Evolutionary conservation across 2,329 filamentous ascomycete genomes (phyloP), one percentile per base, ranked within the genome.

Genomic region (Neofusicoccum sp.): DNA sequence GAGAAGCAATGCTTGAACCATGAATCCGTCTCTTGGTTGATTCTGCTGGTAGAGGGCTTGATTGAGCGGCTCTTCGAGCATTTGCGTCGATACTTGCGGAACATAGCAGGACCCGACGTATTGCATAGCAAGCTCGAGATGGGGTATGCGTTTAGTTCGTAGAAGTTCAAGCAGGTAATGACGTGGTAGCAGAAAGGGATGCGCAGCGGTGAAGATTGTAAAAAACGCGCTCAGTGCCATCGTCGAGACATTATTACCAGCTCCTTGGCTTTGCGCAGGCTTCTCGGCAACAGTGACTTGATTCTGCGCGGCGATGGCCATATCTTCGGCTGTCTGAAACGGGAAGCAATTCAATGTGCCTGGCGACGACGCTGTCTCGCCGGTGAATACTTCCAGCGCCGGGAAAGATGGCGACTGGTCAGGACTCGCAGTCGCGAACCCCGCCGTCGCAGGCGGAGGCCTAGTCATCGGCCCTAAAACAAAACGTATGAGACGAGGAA

Each of bases 1-100:
- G 3, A 97, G 80, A 48, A 96, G 77, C 72, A 95, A 82, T 3
- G 91, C 88, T 77, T 97, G 93, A 0, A 96, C 87, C 3, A 88
- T 79, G 71, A 87, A 91, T 0, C 72, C 73, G 60, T 78, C 75
- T 63, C 71, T 71, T 34, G 71, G 63, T 36, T 71, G 71, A 44
- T 69, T 71, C 16, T 71, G 71, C 48, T 68, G 73, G 56, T 71
- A 64, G 48, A 78, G 70, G 9, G 71, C 62, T 33, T 70, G 71
- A 29, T 74, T 69, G 39, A 78, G 50, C 0, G 73, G 73, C 28
- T 78, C 72, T 47, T 79, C 78, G 66, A 83, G 81, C 36, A 76
- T 71, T 29, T 81, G 78, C 33, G 78, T 80, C 1, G 79, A 77
- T 8, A 78, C 73, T 2, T 78, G 73, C 2, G 79, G 74, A 3